Evolutionary conservation across 176 grass and related monocot genomes (phyloP), one percentile per base, ranked within the genome.

Genomic region (Avena atlantica): DNA sequence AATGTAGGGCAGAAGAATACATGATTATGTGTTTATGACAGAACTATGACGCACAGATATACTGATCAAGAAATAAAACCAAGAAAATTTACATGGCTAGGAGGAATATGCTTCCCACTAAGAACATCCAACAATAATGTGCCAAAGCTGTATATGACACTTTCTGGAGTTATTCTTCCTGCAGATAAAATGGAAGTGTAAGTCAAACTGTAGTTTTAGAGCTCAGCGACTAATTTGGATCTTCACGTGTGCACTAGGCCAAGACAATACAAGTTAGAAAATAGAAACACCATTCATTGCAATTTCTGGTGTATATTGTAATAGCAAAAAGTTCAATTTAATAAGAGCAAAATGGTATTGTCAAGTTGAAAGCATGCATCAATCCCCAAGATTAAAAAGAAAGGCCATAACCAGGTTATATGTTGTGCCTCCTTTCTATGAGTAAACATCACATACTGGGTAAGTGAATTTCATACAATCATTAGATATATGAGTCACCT

Each of bases 61-160:
- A 82, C 27, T 64, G 47, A 27, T 25, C 23, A 71, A 88, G 12
- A 72, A 50, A 15, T 21, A 80, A 76, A 86, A 27, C 12, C 85
- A 34, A 34, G 66, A 79, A 58, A 66, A 17, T n/a, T 89, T 92
- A 98, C 93, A 92, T 95, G 95, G 80, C 95, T 98, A 70, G 95
- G 95, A 86, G 95, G 95, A 76, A 98, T 93, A 87, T 98, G 93
- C 82, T 98, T 98, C 77, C 93, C 95, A 81, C 95, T 98, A 79
- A 95, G 91, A 85, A 98, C 95, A 69, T 95, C 95, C 66, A 98
- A 85, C 68, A 98, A 81, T 74, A 98, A 85, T 56, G 95, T 95
- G 20, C 93, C 95, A 92, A 95, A 98, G 82, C 95, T 98, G 81
- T 95, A 95, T 74, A 86, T 98, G 70, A 93, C 93, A 73, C 95